Percentiles rank a stretch among this genome's conserved stretches.
phyloP scores from a whole-genome alignment of 75 land plant species.

The Chamaecyparis obtusa region DNA sequence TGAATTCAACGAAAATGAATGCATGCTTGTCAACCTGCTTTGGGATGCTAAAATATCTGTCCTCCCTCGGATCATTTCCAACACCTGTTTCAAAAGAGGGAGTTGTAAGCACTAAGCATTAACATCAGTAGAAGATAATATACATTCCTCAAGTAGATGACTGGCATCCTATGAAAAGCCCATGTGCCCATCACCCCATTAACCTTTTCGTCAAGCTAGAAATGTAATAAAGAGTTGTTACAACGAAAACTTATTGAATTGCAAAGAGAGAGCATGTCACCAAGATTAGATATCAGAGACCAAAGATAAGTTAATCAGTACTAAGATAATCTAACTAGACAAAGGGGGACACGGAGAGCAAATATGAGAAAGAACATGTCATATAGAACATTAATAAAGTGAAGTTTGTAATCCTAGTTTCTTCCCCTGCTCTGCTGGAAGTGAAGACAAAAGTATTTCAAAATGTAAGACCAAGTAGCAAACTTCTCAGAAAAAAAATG shows the following conservation, averaged over 20 bases:
- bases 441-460: not conserved
- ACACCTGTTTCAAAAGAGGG: conserved; percentile 55
- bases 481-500: not conserved
- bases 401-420: not conserved
- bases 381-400: not conserved
- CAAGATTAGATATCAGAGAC: not conserved
- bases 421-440: not conserved
- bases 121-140: not conserved
- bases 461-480: not conserved
- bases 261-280: not conserved
- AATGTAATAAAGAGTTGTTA: not conserved
- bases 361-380: not conserved
- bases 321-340: not conserved
- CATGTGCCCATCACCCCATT: not conserved
- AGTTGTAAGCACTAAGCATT: not conserved
- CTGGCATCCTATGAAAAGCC: not conserved
- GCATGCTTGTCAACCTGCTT: conserved; percentile 70
- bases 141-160: not conserved
- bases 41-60: conserved; percentile 97
- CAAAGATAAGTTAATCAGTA: not conserved
- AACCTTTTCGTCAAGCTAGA: not conserved
- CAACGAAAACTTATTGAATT: not conserved
- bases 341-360: not conserved
- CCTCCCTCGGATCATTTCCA: conserved; percentile 99
- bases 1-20: not conserved